Conservation (phyloP, 192 early-diverging fungal genomes). For the Coemansia sp. region DNA sequence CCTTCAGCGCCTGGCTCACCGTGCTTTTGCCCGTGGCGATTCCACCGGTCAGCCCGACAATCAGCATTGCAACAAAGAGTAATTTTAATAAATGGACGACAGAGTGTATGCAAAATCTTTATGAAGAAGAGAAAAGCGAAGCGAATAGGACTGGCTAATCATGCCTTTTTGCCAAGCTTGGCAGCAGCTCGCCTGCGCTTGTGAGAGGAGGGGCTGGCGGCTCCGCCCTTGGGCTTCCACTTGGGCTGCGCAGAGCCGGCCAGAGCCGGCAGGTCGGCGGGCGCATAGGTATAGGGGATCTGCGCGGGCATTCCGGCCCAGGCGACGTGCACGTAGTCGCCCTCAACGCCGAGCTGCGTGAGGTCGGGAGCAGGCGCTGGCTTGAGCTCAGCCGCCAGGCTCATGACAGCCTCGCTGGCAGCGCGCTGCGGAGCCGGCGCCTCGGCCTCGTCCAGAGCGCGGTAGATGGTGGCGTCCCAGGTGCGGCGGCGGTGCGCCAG, state of each 20-base stretch:
- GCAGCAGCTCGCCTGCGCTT: conserved; percentile 19
- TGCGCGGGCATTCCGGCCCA: conserved; percentile 37
- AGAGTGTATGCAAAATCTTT: conserved; percentile 1
- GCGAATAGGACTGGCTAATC: neutral
- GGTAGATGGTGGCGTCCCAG: conserved; percentile 51
- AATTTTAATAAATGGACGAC: neutral
- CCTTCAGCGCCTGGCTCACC: conserved; percentile 67
- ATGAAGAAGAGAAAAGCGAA: neutral
- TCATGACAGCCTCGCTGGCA: conserved; percentile 22
- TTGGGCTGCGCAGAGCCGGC: neutral
- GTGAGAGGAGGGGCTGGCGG: conserved; percentile 1
- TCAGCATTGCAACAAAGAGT: conserved; percentile 64
- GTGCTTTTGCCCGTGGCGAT: conserved; percentile 94
- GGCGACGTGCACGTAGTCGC: conserved; percentile 38
- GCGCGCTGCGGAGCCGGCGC: conserved; percentile 3
- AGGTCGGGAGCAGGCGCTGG: neutral
- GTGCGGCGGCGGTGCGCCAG: conserved; percentile 40
- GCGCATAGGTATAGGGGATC: conserved; percentile 48
- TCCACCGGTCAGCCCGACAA: conserved; percentile 94
- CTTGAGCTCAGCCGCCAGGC: conserved; percentile 29
- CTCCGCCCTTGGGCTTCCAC: conserved; percentile 11
- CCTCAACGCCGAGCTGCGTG: conserved; percentile 23
- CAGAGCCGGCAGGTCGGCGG: conserved; percentile 17
- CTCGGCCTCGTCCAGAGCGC: conserved; percentile 27
- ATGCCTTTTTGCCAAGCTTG: conserved; percentile 19